Base-by-base conservation (phyloP, 2,329 filamentous ascomycete genomes). In the Akanthomyces dipterigenus region DNA sequence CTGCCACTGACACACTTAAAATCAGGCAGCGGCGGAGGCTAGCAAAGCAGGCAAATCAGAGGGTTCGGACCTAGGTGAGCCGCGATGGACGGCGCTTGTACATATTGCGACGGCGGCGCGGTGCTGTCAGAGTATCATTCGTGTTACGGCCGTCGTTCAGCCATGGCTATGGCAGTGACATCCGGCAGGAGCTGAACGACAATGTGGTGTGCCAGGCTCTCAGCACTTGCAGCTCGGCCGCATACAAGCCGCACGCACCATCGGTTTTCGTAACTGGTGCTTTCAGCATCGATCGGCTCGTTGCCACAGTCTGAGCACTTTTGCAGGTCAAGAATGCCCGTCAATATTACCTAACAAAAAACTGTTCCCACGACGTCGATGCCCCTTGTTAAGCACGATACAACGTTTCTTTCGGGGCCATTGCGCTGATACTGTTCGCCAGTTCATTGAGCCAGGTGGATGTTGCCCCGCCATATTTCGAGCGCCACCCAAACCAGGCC, bases 401-500 rank as follows among this genome's bases (percentile, higher is more conserved):
- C 54, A 56, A 56, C 54, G 54, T 56, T 56, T 46, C 54, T 34
- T 26, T 46, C 26, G 20, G 36, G 18, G 36, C 36, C 50, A 54
- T 36, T 24, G 50, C 3, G 8, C 50, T 28, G 28, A 46, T 22
- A 24, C 22, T 45, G 24, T 45, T 18, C 22, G 26, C 26, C 28
- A 53, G 6, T 5, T 6, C 24, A 43, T 43, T 42, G 36, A 5
- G 31, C 8, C 2, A n/a, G 38, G 36, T 31, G 36, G 38, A 43
- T 20, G 36, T 12, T 20, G 36, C 51, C 40, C 51, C 51, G 54
- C 28, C 42, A 46, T 18, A 36, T 20, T 20, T 14, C 36, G 16
- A 28, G 24, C 54, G 54, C 54, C 54, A 56, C 54, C 20, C 12
- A 46, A 36, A 42, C 42, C n/a, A 26, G 16, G 26, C 24, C 42